Conservation (phyloP, 73 alveolate genomes). For the Tetrahymena borealis region DNA sequence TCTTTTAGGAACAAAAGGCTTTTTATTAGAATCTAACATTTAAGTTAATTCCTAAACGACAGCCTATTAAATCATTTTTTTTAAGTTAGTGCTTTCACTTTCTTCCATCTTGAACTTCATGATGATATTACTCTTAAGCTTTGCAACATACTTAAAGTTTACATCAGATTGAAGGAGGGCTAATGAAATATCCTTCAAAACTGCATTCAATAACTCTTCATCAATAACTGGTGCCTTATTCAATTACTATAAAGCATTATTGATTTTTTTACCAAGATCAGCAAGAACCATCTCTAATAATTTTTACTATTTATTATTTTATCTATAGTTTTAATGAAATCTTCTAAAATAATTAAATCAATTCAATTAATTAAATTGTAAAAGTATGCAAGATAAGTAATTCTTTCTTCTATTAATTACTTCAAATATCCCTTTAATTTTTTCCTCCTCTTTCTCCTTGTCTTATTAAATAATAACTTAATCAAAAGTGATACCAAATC, state of each 20-base stretch:
- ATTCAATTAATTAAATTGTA: no score
- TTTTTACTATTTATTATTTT: not conserved
- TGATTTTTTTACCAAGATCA: slow-evolving; percentile 71
- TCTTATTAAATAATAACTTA: no score
- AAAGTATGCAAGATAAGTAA: no score
- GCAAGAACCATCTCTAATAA: slow-evolving; percentile 74
- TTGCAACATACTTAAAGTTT: slow-evolving; percentile 76
- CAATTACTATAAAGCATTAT: slow-evolving; percentile 67
- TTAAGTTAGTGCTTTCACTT: slow-evolving; percentile 67
- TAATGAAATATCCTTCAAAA: slow-evolving; percentile 69
- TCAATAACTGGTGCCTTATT: slow-evolving; percentile 69
- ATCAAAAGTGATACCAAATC: no score
- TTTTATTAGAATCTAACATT: slow-evolving; percentile 65
- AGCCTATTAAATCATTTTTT: slow-evolving; percentile 75
- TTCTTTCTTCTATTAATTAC: no score
- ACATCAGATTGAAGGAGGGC: slow-evolving; percentile 92
- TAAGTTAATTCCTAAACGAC: slow-evolving; percentile 87
- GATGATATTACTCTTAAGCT: slow-evolving; percentile 77
- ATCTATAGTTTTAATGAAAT: no score
- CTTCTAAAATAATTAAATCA: no score
- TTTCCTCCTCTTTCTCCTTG: no score
- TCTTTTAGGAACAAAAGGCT: slow-evolving; percentile 64
- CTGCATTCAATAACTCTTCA: slow-evolving; percentile 63
- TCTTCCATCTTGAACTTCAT: slow-evolving; percentile 70
- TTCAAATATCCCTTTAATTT: no score